Evolutionary conservation across 768 basidiomycete species (phyloP).

Genomic region (Collybia sordida): DNA sequence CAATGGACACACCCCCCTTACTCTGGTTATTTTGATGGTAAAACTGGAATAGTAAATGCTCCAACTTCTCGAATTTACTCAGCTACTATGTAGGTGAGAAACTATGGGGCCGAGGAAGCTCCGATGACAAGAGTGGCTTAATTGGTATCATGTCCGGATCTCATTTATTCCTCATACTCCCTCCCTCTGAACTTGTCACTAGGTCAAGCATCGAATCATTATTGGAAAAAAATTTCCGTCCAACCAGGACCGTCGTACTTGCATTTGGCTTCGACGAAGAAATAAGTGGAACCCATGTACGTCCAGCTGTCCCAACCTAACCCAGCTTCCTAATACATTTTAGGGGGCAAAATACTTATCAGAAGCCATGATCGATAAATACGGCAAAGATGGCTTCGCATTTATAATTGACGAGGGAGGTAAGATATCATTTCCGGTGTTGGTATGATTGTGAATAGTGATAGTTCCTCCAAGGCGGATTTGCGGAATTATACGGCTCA

Average conservation of each 20-base stretch:
- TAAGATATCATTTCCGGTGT: constrained; percentile 23
- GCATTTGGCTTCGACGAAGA: constrained; percentile 82
- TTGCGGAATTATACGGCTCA: constrained; percentile 47
- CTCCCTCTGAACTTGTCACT: not conserved
- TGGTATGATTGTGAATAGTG: not conserved
- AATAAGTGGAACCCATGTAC: constrained; percentile 48
- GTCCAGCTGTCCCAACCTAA: not conserved
- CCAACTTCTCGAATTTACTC: not conserved
- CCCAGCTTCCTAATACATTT: not conserved
- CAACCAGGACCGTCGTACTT: constrained; percentile 60
- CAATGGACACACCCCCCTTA: constrained; percentile 60
- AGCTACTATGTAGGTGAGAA: constrained; percentile 31
- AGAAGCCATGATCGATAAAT: constrained; percentile 50
- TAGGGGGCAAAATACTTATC: constrained; percentile 58
- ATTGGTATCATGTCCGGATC: constrained; percentile 58
- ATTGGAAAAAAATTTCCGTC: constrained; percentile 59
- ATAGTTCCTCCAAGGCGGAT: constrained; percentile 38
- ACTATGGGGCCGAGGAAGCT: constrained; percentile 76
- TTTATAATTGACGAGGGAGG: constrained; percentile 90
- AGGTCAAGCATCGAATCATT: constrained; percentile 64
- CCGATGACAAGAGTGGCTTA: constrained; percentile 76
- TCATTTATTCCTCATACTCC: not conserved
- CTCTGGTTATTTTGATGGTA: constrained; percentile 57
- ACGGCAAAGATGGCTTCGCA: constrained; percentile 71
- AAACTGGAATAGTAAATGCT: constrained; percentile 2